phyloP scores from a whole-genome alignment of 2,329 filamentous ascomycete species.

The Phialocephala sp. region DNA sequence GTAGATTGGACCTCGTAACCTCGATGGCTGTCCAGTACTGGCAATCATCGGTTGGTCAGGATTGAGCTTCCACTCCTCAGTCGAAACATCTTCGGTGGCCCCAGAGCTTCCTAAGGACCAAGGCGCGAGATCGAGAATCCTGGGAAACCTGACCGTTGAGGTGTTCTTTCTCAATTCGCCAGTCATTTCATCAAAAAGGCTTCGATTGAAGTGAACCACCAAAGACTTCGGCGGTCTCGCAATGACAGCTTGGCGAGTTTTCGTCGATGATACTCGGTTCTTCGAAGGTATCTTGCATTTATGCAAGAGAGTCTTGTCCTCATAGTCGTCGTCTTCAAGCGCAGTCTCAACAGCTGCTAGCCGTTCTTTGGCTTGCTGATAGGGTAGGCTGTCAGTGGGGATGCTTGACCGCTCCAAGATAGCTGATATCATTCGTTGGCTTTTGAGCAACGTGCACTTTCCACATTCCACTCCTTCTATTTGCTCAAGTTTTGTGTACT shows the following conservation, averaged over 20 bases:
- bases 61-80: conserved; percentile 74
- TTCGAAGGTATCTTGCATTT: conserved; percentile 71
- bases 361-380: conserved; percentile 52
- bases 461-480: conserved; percentile 91
- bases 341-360: conserved; percentile 72
- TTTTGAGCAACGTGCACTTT: conserved; percentile 81
- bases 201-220: conserved; percentile 88
- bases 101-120: conserved; percentile 77
- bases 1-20: conserved; percentile 67
- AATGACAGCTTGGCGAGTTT: conserved; percentile 88
- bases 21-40: conserved; percentile 55
- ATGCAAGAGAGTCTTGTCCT: conserved; percentile 67
- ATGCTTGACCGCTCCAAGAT: conserved; percentile 51
- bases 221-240: conserved; percentile 81
- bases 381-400: conserved; percentile 28
- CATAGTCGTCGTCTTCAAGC: conserved; percentile 80
- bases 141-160: conserved; percentile 78
- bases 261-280: conserved; percentile 76
- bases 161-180: conserved; percentile 84
- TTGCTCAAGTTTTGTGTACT: conserved; percentile 82
- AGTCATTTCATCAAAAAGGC: conserved; percentile 84
- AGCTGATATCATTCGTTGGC: conserved; percentile 53
- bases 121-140: conserved; percentile 74
- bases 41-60: conserved; percentile 77
- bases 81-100: conserved; percentile 37